These are phyloP conservation scores for Rubus parviflorus DNA, from an alignment of 306 rosid genomes.

Conservation along the genomic window DNA sequence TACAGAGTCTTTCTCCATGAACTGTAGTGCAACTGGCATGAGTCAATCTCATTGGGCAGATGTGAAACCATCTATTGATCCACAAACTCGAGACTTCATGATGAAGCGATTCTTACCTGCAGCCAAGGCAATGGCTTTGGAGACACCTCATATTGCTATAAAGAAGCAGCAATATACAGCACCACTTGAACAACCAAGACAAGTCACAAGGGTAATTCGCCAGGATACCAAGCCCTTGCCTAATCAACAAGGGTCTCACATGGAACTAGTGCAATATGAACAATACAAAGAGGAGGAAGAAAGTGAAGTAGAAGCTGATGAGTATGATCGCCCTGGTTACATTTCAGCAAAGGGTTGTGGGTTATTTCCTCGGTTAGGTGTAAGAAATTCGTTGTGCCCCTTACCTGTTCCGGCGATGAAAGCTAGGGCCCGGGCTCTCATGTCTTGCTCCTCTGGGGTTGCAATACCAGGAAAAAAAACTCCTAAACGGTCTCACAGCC, in stretches of 20 bases:
- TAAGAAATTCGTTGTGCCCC: slow-evolving; percentile 67
- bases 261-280: slow-evolving; percentile 37
- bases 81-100: slow-evolving; percentile 82
- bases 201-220: slow-evolving; percentile 39
- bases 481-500: slow-evolving; percentile 51
- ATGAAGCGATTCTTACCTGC: slow-evolving; percentile 95
- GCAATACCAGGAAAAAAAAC: slow-evolving; percentile 45
- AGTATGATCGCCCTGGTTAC: slow-evolving; percentile 40
- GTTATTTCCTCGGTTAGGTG: slow-evolving; percentile 52
- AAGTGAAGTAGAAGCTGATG: slow-evolving; percentile 55
- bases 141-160: slow-evolving; percentile 60
- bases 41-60: slow-evolving; percentile 54
- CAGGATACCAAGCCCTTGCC: slow-evolving; percentile 44
- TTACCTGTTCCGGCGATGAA: slow-evolving; percentile 65
- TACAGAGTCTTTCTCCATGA: slow-evolving; percentile 61
- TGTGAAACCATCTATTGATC: slow-evolving; percentile 52
- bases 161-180: slow-evolving; percentile 61
- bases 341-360: slow-evolving; percentile 77
- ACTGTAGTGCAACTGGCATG: slow-evolving; percentile 68
- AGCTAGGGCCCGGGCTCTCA: slow-evolving; percentile 37
- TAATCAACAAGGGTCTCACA: slow-evolving; percentile 37
- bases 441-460: slow-evolving; percentile 34
- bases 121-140: slow-evolving; percentile 87
- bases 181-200: slow-evolving; percentile 54
- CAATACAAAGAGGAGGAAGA: slow-evolving; percentile 54